Evolutionary conservation across 208 protist species (phyloP), one percentile per base, ranked within the genome.

Genomic region (Blechomonas ayalai): DNA sequence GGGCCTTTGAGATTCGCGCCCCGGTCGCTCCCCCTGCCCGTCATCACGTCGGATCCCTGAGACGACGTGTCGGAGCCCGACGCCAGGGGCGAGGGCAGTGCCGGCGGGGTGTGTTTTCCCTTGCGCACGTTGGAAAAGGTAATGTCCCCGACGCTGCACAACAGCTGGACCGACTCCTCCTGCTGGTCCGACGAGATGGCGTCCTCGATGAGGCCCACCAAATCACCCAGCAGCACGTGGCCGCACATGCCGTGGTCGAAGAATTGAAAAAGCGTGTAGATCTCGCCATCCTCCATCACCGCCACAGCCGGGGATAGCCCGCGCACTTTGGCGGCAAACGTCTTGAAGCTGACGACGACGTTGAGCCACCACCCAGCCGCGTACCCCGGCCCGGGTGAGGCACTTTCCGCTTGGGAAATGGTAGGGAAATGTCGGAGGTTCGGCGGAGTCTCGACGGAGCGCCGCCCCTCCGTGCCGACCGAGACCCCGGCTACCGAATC

Each of bases 241-340:
- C 82, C 82, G 31, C 36, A 38, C 53, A 66, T 56, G 12, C 69
- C 57, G 6, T 47, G 29, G 36, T 91, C 82, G 26, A 91, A 75
- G 51, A 79, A 84, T 36, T 56, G 59, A 52, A 91, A 91, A 26
- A 91, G 51, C 6, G 60, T 63, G 61, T 83, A 86, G 24, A 87
- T 58, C 43, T 79, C 75, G 42, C 71, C 67, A 51, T 86, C 77
- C 51, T 87, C 74, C 51, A 91, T 54, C 9, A 59, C 49, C 10
- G 82, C 74, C 3, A 70, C 68, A 5, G 65, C 65, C 15, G 64
- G 63, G 2, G 77, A 87, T 7, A 82, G 33, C 1, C 56, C 51
- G 19, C 77, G 77, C 5, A 91, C 48, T 22, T 67, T 63, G n/a
- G 63, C 70, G 4, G 66, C 73, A 43, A 91, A 78, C 4, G 56